Evolutionary conservation across 371 early-diverging fungal genomes (phyloP), one percentile per base, ranked within the genome.

Genomic region (Haplosporangium sp.): DNA sequence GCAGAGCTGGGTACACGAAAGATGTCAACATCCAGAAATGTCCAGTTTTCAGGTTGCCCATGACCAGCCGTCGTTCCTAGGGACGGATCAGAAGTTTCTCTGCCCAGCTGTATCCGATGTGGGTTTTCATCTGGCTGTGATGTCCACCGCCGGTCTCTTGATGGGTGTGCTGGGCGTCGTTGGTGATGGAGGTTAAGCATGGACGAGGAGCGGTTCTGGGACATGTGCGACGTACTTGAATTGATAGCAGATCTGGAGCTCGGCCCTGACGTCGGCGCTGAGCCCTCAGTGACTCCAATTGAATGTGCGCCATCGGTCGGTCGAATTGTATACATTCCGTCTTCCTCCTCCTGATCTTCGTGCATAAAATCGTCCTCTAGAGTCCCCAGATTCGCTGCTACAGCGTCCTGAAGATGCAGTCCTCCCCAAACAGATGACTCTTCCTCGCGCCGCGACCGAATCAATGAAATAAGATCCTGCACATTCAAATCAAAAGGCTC

Each of bases 1-100:
- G 45, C 59, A 5, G 79, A 68, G 53, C 62, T 72, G 5, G 79
- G 79, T 1, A 72, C 65, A 12, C 69, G 68, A 7, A 60, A 67
- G 6, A 58, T 72, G 52, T 79, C 79, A 2, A 79, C 58, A 23
- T 72, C 79, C 18, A 79, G 56, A 53, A 79, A 68, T 0, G 79
- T 79, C 79, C 79, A 79, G 59, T 79, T 79, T 54, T 79, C 79
- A 20, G 79, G 64, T 41, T 76, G 67, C 1, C 59, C 54, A 12
- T 59, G 70, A 14, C 40, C 43, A 2, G 21, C 59, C 50, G 9
- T 18, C 18, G 67, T 14, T 13, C 40, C 45, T 42, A 38, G 29
- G 14, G 60, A 42, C 13, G 55, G 16, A 18, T 53, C 59, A 18
- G 45, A 43, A 12, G 38, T 18, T 5, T 41, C 23, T 8, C 60